Conservation (phyloP, 2,329 filamentous ascomycete species). For the Diaporthe aspalathi region DNA sequence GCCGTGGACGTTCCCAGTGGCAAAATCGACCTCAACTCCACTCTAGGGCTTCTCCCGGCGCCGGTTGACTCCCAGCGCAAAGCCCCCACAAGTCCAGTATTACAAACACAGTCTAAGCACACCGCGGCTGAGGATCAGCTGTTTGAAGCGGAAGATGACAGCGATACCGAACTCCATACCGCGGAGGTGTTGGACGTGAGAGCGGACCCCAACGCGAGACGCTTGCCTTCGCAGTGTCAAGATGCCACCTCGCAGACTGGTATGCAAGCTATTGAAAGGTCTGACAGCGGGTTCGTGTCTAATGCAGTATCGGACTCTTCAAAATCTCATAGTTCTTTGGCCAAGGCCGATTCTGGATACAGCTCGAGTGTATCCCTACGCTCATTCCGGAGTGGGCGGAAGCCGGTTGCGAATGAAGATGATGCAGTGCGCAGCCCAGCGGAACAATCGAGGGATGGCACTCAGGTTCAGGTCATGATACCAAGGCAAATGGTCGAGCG, state of each 20-base stretch:
- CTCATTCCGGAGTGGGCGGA: slow-evolving; percentile 58
- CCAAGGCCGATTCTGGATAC: slow-evolving; percentile 71
- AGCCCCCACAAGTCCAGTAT: slow-evolving; percentile 46
- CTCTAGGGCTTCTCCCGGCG: slow-evolving; percentile 47
- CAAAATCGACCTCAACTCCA: slow-evolving; percentile 28
- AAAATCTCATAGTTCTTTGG: slow-evolving; percentile 56
- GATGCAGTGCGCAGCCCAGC: slow-evolving; percentile 39
- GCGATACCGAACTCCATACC: slow-evolving; percentile 48
- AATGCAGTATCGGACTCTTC: slow-evolving; percentile 56
- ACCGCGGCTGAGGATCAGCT: slow-evolving; percentile 61
- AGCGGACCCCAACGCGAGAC: slow-evolving; percentile 58
- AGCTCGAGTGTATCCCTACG: slow-evolving; percentile 69
- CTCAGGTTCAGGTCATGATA: background rate
- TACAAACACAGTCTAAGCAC: slow-evolving; percentile 61
- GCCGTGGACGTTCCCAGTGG: slow-evolving; percentile 16
- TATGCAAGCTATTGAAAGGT: slow-evolving; percentile 47
- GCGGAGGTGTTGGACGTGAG: slow-evolving; percentile 55
- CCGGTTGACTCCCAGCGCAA: slow-evolving; percentile 50
- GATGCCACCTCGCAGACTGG: slow-evolving; percentile 41
- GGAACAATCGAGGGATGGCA: slow-evolving; percentile 22
- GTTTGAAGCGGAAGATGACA: slow-evolving; percentile 54
- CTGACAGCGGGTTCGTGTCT: slow-evolving; percentile 63
- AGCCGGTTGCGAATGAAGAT: slow-evolving; percentile 45
- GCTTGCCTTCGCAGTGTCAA: slow-evolving; percentile 44
- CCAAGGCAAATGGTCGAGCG: slow-evolving; percentile 33